phyloP scores from a whole-genome alignment of 116 monocot species.

The Iris pallida region DNA sequence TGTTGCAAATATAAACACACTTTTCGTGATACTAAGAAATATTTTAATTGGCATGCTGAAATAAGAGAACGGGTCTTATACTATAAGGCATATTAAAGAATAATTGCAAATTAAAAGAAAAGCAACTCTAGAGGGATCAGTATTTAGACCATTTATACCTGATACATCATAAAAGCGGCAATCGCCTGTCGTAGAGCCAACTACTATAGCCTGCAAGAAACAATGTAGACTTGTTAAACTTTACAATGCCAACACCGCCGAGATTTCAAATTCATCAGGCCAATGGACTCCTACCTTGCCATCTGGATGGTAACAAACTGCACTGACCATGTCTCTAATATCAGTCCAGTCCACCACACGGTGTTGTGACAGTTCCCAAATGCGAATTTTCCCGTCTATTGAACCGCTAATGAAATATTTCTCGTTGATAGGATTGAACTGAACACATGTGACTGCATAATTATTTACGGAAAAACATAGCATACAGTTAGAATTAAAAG shows the following conservation, averaged over 20 bases:
- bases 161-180: constrained; percentile 65
- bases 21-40: too few relatives aligned
- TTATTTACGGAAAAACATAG: neutral
- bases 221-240: constrained; percentile 13
- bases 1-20: too few relatives aligned
- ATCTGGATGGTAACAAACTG: constrained; percentile 66
- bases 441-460: constrained; percentile 79
- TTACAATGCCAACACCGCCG: neutral
- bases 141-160: constrained; percentile 18
- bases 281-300: constrained; percentile 51
- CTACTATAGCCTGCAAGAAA: constrained; percentile 51
- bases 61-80: too few relatives aligned
- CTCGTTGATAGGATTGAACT: constrained; percentile 70
- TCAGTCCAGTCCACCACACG: constrained; percentile 75
- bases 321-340: constrained; percentile 65
- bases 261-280: neutral
- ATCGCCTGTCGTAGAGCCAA: constrained; percentile 62
- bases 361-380: constrained; percentile 52
- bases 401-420: constrained; percentile 74
- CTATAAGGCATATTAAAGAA: too few relatives aligned
- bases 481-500: neutral
- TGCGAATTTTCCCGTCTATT: constrained; percentile 79
- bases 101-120: too few relatives aligned
- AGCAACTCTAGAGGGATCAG: too few relatives aligned
- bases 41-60: too few relatives aligned